A percentile compares a stretch with the other conserved stretches of the same genome.
Conservation (phyloP, 768 basidiomycete species). For the Trametes meyenii region DNA sequence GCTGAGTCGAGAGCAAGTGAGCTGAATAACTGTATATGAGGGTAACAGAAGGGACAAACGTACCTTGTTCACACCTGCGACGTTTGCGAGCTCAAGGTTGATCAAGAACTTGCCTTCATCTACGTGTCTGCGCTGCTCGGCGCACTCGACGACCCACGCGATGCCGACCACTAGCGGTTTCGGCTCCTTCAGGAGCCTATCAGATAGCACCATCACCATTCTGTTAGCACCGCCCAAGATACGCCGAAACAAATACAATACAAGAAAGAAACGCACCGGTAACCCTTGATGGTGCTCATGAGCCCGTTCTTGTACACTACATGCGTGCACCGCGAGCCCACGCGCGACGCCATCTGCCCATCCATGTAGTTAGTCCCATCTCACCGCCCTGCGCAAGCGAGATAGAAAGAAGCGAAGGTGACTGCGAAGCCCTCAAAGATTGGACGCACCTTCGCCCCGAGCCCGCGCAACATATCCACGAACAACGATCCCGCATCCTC, state of each 20-base stretch:
- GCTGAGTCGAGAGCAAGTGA: slow-evolving; percentile 42
- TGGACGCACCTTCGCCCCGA: slow-evolving; percentile 76
- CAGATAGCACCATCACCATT: background rate
- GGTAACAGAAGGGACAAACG: slow-evolving; percentile 6
- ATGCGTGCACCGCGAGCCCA: slow-evolving; percentile 78
- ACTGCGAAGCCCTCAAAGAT: background rate
- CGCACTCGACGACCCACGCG: slow-evolving; percentile 89
- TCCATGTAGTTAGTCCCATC: background rate
- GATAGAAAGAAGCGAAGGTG: background rate
- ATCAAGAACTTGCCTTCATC: slow-evolving; percentile 70
- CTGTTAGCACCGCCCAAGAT: background rate
- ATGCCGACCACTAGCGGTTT: slow-evolving; percentile 81
- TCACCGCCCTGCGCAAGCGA: too few species aligned
- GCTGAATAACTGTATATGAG: background rate
- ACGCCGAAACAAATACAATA: background rate
- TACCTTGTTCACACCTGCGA: slow-evolving; percentile 69
- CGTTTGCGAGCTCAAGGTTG: slow-evolving; percentile 57
- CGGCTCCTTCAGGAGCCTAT: slow-evolving; percentile 63
- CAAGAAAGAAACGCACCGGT: slow-evolving; percentile 50
- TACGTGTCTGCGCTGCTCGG: slow-evolving; percentile 62
- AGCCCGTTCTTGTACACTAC: slow-evolving; percentile 85
- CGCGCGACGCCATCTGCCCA: slow-evolving; percentile 59
- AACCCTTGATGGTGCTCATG: slow-evolving; percentile 71
- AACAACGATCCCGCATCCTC: slow-evolving; percentile 83
- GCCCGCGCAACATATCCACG: slow-evolving; percentile 75